Percentiles rank a stretch among this genome's conserved stretches.
These are phyloP conservation scores for Emmonsiellopsis sp. DNA, from an alignment of 2,329 filamentous ascomycete species.

Conservation along the genomic window DNA sequence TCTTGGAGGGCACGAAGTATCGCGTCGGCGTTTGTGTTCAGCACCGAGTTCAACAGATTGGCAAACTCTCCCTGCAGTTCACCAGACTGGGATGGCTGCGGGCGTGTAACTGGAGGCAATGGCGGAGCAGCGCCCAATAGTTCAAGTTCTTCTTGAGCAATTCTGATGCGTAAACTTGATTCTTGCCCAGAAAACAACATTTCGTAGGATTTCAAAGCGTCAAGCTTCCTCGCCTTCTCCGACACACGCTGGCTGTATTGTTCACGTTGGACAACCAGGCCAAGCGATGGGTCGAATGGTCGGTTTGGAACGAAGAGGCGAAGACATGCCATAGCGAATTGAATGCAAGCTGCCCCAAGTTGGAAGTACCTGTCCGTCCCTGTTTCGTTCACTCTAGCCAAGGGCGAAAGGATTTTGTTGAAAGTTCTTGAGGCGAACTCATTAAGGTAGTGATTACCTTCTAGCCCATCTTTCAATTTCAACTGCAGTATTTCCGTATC, in stretches of 20 bases:
- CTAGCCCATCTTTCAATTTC: conserved; percentile 14
- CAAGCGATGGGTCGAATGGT: conserved; percentile 68
- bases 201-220: conserved; percentile 58
- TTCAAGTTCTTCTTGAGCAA: conserved; percentile 53
- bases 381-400: conserved; percentile 12
- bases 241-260: conserved; percentile 48
- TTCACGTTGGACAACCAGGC: conserved; percentile 52
- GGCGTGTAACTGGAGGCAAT: conserved; percentile 61
- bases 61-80: conserved; percentile 75
- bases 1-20: conserved; percentile 15
- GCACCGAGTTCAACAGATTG: conserved; percentile 59
- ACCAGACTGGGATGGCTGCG: conserved; percentile 55
- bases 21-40: conserved; percentile 32
- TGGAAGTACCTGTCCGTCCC: conserved; percentile 20
- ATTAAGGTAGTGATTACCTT: conserved; percentile 27
- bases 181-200: conserved; percentile 56
- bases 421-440: conserved; percentile 21
- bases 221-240: conserved; percentile 48
- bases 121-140: conserved; percentile 58
- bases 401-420: conserved; percentile 18
- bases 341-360: conserved; percentile 59
- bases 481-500: conserved; percentile 12
- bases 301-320: conserved; percentile 77
- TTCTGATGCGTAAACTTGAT: conserved; percentile 55
- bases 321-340: conserved; percentile 64